phyloP scores from a whole-genome alignment of 2,329 filamentous ascomycete genomes.

The Corinectria fuckeliana region DNA sequence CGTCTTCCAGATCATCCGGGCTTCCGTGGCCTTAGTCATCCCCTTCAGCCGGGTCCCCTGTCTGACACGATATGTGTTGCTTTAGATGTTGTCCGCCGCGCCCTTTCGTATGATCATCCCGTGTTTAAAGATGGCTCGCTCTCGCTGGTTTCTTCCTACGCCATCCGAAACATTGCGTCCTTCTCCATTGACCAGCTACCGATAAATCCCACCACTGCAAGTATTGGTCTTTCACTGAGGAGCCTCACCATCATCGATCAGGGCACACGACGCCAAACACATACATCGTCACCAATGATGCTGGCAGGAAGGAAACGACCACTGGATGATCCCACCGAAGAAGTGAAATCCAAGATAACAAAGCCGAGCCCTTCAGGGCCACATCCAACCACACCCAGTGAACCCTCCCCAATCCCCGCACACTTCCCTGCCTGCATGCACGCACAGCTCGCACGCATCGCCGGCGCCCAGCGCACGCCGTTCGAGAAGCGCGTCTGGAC shows the following conservation, averaged over 20 bases:
- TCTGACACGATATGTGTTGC: slow-evolving; percentile 40
- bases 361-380: slow-evolving; percentile 13
- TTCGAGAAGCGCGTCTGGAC: slow-evolving; percentile 73
- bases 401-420: slow-evolving; percentile 10
- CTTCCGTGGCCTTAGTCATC: too few relatives aligned
- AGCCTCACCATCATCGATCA: too few relatives aligned
- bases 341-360: slow-evolving; percentile 19
- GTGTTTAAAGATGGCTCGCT: slow-evolving; percentile 4
- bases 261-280: background rate
- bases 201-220: background rate
- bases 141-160: background rate
- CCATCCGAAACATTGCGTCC: background rate
- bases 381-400: background rate
- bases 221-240: background rate
- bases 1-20: too few relatives aligned
- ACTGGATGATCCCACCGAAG: slow-evolving; percentile 25
- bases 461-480: slow-evolving; percentile 51
- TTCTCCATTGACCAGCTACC: background rate
- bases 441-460: slow-evolving; percentile 53
- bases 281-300: slow-evolving; percentile 14
- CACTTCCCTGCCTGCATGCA: slow-evolving; percentile 38
- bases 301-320: slow-evolving; percentile 23
- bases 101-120: slow-evolving; percentile 25
- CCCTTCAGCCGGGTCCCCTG: too few relatives aligned
- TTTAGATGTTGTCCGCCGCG: slow-evolving; percentile 36